Percentiles rank a stretch among this genome's conserved stretches.
Conservation (phyloP, 1,284 basidiomycete species). For the Sporisorium scitamineum region DNA sequence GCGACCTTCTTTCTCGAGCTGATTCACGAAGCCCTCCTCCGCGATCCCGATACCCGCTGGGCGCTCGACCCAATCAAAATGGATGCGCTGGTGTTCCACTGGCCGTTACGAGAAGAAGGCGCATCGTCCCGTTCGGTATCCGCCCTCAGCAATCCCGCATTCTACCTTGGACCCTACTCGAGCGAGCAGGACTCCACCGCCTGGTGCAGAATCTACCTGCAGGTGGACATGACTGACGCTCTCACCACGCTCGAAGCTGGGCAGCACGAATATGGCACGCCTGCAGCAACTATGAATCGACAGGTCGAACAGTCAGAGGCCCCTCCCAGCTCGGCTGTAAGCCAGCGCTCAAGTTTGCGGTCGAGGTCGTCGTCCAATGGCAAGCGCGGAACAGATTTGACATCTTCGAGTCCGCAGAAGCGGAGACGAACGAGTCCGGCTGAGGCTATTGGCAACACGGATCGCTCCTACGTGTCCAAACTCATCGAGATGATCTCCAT, state of each 20-base stretch:
- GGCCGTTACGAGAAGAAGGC: not conserved
- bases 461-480: not conserved
- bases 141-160: constrained; percentile 15
- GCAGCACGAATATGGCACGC: not conserved
- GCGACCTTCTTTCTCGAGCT: constrained; percentile 10
- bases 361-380: constrained; percentile 15
- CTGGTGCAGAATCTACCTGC: constrained; percentile 31
- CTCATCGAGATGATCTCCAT: constrained; percentile 12
- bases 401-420: constrained; percentile 25
- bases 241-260: not conserved
- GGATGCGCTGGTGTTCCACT: constrained; percentile 23
- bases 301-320: not conserved
- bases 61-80: constrained; percentile 28
- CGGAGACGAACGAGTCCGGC: constrained; percentile 1
- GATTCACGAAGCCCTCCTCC: constrained; percentile 21
- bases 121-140: not conserved
- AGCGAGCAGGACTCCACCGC: constrained; percentile 16
- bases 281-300: not conserved
- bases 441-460: not conserved
- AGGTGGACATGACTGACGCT: constrained; percentile 27
- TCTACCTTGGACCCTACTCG: constrained; percentile 20
- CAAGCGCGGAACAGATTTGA: constrained; percentile 10
- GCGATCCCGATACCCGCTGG: constrained; percentile 36
- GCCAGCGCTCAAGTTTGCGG: constrained; percentile 3
- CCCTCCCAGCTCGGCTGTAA: constrained; percentile 2